Evolutionary conservation across 306 rosid species (phyloP), one percentile per base, ranked within the genome.

Genomic region (Quercus berberidifolia): DNA sequence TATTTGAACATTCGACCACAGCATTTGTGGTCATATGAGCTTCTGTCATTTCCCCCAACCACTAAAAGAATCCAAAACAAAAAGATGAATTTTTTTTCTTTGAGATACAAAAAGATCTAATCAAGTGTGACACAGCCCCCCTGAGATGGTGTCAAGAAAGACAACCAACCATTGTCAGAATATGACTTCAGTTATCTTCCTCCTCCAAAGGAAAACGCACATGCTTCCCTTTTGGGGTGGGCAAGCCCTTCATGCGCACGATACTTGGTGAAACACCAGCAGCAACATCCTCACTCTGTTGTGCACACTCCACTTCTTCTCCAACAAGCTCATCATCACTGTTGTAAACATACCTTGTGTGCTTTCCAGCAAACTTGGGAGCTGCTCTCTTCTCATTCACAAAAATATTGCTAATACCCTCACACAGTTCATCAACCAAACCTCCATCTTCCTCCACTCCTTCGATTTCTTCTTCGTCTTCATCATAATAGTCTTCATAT

Each of bases 141-240:
- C 55, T 49, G 9, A 63, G 71, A 15, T 67, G 88, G 84, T 80
- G 87, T 84, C 90, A 75, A 79, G 77, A 77, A 57, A 79, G 85
- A 77, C 85, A 84, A 72, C 69, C 46, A 67, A n/a, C 8, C 74
- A 65, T 1, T 64, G 23, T 7, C 11, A 56, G 56, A 82, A 82
- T 33, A 14, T 69, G 69, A 10, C 58, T 49, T 85, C 73, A 75
- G 35, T 72, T 67, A 1, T 31, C 71, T 15, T 72, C 84, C 12
- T 83, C 92, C 65, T 91, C 98, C 11, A 71, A 67, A 4, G 74
- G 43, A 81, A 95, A 95, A 8, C 99, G 90, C 68, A 93, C 74
- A 80, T 95, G 99, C 87, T 95, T 92, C 69, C 99, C 98, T 71
- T 85, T 83, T 0, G 98, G 98, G 10, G 92, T 91, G 17, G 97